These are phyloP conservation scores for Serendipita sp. DNA, from an alignment of 768 basidiomycete genomes.

Conservation along the genomic window DNA sequence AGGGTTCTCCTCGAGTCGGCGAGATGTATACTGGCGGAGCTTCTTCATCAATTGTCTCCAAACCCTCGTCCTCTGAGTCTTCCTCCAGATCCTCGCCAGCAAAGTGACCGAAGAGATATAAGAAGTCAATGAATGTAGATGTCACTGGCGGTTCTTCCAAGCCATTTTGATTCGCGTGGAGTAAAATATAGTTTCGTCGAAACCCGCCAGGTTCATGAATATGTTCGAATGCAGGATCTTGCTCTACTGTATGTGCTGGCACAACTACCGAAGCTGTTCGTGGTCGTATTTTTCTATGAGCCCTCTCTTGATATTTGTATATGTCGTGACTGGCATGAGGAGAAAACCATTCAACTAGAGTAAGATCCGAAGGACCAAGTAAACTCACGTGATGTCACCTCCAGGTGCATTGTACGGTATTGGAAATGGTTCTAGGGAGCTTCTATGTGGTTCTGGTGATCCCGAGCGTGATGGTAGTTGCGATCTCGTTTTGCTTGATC, in stretches of 20 bases:
- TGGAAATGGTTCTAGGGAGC: constrained; percentile 61
- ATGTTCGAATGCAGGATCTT: constrained; percentile 71
- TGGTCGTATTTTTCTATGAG: constrained; percentile 42
- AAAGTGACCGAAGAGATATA: constrained; percentile 91
- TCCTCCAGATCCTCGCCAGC: constrained; percentile 84
- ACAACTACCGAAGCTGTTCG: constrained; percentile 11
- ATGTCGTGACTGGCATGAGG: constrained; percentile 53
- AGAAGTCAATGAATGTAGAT: constrained; percentile 65
- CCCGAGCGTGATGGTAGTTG: background rate
- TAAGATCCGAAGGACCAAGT: background rate
- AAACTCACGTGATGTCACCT: constrained; percentile 79
- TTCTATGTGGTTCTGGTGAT: constrained; percentile 16
- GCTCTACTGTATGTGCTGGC: constrained; percentile 19
- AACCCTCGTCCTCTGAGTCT: constrained; percentile 64
- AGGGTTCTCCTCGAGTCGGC: constrained; percentile 7
- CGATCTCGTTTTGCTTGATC: background rate
- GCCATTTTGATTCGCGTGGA: constrained; percentile 54
- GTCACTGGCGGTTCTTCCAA: constrained; percentile 28
- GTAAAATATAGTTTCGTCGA: constrained; percentile 68
- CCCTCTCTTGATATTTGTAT: constrained; percentile 86
- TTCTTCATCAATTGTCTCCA: constrained; percentile 38
- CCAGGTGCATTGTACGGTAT: constrained; percentile 77
- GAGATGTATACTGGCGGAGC: background rate
- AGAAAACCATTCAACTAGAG: constrained; percentile 7
- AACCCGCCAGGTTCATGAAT: constrained; percentile 95